Percentiles rank a stretch among this genome's conserved stretches.
Conservation (phyloP, 1,284 basidiomycete species). For the Mycena sp. region DNA sequence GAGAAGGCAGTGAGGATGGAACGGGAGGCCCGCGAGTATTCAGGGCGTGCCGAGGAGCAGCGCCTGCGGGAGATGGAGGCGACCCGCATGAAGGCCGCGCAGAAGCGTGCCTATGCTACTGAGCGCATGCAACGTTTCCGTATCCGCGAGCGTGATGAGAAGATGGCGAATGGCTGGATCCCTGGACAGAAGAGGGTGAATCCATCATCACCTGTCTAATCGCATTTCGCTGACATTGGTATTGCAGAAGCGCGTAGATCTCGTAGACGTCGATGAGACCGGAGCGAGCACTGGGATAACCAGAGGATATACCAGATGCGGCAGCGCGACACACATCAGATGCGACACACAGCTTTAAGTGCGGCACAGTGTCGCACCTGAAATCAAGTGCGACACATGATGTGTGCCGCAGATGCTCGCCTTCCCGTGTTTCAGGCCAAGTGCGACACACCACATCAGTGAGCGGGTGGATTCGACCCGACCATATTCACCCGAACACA, state of each 20-base stretch:
- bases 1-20: too few species aligned
- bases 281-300: not conserved
- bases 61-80: not conserved
- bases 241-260: not conserved
- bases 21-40: not conserved
- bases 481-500: too few species aligned
- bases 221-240: not conserved
- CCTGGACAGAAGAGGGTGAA: constrained; percentile 7
- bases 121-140: not conserved
- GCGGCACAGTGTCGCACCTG: too few species aligned
- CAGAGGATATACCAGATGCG: too few species aligned
- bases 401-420: too few species aligned
- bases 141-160: not conserved
- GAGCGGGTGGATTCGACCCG: too few species aligned
- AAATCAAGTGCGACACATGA: too few species aligned
- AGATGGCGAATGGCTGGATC: not conserved
- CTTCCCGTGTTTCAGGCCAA: too few species aligned
- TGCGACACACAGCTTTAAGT: too few species aligned
- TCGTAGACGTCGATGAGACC: not conserved
- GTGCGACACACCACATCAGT: too few species aligned
- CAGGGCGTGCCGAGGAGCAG: not conserved
- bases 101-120: not conserved
- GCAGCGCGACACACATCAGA: too few species aligned
- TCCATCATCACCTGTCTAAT: not conserved
- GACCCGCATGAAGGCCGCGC: not conserved